A percentile compares a stretch with the other conserved stretches of the same genome.
These are phyloP conservation scores for Scytalidium sp. DNA, from an alignment of 2,329 filamentous ascomycete genomes.

Conservation along the genomic window DNA sequence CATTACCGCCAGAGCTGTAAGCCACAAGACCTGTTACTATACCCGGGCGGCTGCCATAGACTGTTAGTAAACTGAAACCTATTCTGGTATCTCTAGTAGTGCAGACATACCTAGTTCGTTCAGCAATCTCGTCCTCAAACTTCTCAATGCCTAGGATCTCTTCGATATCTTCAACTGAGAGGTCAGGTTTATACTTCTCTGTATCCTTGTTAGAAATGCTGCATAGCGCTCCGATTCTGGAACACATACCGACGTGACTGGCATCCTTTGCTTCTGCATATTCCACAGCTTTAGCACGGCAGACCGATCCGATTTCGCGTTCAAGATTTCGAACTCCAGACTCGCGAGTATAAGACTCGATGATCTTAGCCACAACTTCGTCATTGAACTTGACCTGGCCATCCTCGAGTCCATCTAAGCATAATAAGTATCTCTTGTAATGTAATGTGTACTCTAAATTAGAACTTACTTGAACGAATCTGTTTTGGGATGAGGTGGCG, in stretches of 20 bases:
- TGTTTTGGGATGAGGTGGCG: conserved; percentile 97
- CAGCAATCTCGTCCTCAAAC: conserved; percentile 93
- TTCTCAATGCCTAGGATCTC: conserved; percentile 88
- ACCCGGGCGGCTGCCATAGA: conserved; percentile 66
- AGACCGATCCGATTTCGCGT: conserved; percentile 91
- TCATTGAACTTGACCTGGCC: conserved; percentile 75
- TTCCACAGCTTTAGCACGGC: conserved; percentile 91
- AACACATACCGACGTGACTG: conserved; percentile 38
- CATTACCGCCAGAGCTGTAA: conserved; percentile 88
- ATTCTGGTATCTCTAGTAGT: too few species aligned
- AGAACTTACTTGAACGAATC: conserved; percentile 62
- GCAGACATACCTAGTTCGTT: conserved; percentile 54
- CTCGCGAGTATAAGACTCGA: conserved; percentile 94
- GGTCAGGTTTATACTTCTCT: conserved; percentile 68
- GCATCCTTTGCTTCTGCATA: conserved; percentile 86
- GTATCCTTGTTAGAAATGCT: conserved; percentile 2
- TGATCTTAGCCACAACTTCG: conserved; percentile 90
- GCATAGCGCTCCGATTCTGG: conserved; percentile 5
- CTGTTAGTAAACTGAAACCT: conserved; percentile 11
- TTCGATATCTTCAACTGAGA: conserved; percentile 81
- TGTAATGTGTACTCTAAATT: background rate
- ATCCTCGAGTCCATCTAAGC: conserved; percentile 65
- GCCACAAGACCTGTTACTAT: conserved; percentile 96
- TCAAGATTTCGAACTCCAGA: conserved; percentile 95
- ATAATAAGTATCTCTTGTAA: conserved; percentile 14